phyloP scores from a whole-genome alignment of 1,139 yeast species.

The Zygotorulaspora mrakii region DNA sequence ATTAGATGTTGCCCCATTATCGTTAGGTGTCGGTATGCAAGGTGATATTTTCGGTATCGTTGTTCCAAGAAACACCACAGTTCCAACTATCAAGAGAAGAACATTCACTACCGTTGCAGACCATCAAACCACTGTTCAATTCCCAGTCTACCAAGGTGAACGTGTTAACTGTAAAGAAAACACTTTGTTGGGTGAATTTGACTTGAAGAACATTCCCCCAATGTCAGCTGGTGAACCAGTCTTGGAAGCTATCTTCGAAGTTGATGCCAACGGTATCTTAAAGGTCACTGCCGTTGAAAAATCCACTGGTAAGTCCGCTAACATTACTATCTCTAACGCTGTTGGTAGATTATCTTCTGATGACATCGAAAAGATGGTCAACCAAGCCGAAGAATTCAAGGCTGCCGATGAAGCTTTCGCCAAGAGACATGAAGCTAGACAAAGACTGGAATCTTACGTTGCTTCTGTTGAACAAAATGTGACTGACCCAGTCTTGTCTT shows the following conservation, averaged over 20 bases:
- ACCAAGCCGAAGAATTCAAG: slow-evolving; percentile 98
- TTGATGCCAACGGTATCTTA: slow-evolving; percentile 99
- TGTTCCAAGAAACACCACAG: slow-evolving; percentile 99
- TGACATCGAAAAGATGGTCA: slow-evolving; percentile 98
- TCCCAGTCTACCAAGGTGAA: slow-evolving; percentile 99
- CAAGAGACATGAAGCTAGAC: slow-evolving; percentile 99
- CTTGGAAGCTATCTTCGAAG: slow-evolving; percentile 98
- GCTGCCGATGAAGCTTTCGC: slow-evolving; percentile 98
- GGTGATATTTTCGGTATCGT: slow-evolving; percentile 99
- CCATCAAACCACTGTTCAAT: slow-evolving; percentile 98
- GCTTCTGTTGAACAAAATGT: slow-evolving; percentile 95
- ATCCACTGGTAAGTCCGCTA: slow-evolving; percentile 98
- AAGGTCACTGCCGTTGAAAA: slow-evolving; percentile 99
- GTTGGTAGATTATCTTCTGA: slow-evolving; percentile 98
- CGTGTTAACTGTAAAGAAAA: slow-evolving; percentile 99
- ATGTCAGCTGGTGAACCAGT: slow-evolving; percentile 99
- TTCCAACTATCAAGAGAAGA: slow-evolving; percentile 99
- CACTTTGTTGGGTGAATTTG: slow-evolving; percentile 99
- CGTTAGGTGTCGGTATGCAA: slow-evolving; percentile 99
- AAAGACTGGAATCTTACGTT: slow-evolving; percentile 98
- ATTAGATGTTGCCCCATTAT: slow-evolving; percentile 97
- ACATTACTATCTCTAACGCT: slow-evolving; percentile 99
- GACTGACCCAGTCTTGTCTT: slow-evolving; percentile 97
- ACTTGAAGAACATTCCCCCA: slow-evolving; percentile 98
- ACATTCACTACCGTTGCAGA: slow-evolving; percentile 99